Evolutionary conservation across 208 protist species (phyloP).

Genomic region (Leptomonas pyrrhocoris): DNA sequence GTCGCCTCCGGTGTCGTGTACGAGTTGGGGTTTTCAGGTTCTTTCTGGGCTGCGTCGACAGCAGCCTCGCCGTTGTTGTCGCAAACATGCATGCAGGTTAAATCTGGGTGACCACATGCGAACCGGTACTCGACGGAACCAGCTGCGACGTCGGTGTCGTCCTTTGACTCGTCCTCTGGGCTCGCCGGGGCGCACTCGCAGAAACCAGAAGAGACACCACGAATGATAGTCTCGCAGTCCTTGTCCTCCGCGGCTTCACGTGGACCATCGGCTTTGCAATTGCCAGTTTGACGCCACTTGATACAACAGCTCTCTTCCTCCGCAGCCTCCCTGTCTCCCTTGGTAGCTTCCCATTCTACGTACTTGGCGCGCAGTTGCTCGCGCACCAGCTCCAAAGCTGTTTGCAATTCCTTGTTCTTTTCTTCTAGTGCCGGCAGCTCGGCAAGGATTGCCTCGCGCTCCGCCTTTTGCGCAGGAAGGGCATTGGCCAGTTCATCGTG

Average conservation of each 20-base stretch:
- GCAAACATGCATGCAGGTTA: conserved; percentile 68
- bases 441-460: conserved; percentile 17
- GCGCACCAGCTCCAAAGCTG: conserved; percentile 38
- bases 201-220: conserved; percentile 37
- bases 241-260: conserved; percentile 29
- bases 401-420: conserved; percentile 32
- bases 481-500: conserved; percentile 27
- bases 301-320: conserved; percentile 29
- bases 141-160: neutral
- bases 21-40: conserved; percentile 24
- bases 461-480: conserved; percentile 12
- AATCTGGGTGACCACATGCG: conserved; percentile 41
- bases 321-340: conserved; percentile 7
- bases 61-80: conserved; percentile 32
- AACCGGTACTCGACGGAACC: conserved; percentile 32
- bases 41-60: conserved; percentile 13
- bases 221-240: conserved; percentile 45
- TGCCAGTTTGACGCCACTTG: conserved; percentile 49
- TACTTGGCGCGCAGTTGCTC: conserved; percentile 26
- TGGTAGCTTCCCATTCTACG: conserved; percentile 11
- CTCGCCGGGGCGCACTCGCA: conserved; percentile 49
- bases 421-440: conserved; percentile 30
- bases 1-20: conserved; percentile 44
- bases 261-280: conserved; percentile 38
- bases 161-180: neutral